Conservation (phyloP, 805 yeast species). For the Kurtzmaniella cleridarum region DNA sequence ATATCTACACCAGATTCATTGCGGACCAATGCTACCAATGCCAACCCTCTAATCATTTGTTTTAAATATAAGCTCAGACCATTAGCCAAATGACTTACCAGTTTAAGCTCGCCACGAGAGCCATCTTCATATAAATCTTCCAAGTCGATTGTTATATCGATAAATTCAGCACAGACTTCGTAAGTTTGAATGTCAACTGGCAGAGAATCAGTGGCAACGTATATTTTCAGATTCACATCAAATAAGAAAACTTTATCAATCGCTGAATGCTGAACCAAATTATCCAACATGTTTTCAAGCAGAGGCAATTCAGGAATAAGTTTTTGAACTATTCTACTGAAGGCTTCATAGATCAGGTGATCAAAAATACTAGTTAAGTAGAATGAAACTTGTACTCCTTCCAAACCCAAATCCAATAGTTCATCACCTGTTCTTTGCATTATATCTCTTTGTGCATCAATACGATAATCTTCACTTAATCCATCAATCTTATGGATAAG, state of each 20-base stretch:
- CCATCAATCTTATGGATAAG: constrained; percentile 96
- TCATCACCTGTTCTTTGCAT: constrained; percentile 96
- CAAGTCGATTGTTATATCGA: constrained; percentile 87
- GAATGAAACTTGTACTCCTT: constrained; percentile 86
- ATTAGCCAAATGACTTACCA: constrained; percentile 72
- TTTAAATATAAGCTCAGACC: constrained; percentile 81
- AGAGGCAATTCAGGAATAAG: constrained; percentile 84
- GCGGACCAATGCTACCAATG: constrained; percentile 81
- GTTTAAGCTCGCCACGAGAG: constrained; percentile 34
- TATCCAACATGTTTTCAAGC: constrained; percentile 82
- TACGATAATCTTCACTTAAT: constrained; percentile 83
- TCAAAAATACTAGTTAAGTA: constrained; percentile 93
- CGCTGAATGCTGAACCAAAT: constrained; percentile 80
- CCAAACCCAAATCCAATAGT: constrained; percentile 79
- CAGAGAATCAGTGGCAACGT: constrained; percentile 92
- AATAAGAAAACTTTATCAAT: constrained; percentile 91
- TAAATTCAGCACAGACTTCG: constrained; percentile 95
- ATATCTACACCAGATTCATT: constrained; percentile 44
- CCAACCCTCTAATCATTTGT: constrained; percentile 90
- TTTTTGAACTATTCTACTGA: constrained; percentile 88
- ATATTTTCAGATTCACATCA: constrained; percentile 87
- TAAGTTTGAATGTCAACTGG: constrained; percentile 95
- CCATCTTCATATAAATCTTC: constrained; percentile 56
- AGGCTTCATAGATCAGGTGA: constrained; percentile 93
- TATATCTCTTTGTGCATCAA: constrained; percentile 93